Percentiles rank a stretch among this genome's conserved stretches.
These are phyloP conservation scores for Taphrina pruni DNA, from an alignment of 1,139 yeast genomes.

Conservation along the genomic window DNA sequence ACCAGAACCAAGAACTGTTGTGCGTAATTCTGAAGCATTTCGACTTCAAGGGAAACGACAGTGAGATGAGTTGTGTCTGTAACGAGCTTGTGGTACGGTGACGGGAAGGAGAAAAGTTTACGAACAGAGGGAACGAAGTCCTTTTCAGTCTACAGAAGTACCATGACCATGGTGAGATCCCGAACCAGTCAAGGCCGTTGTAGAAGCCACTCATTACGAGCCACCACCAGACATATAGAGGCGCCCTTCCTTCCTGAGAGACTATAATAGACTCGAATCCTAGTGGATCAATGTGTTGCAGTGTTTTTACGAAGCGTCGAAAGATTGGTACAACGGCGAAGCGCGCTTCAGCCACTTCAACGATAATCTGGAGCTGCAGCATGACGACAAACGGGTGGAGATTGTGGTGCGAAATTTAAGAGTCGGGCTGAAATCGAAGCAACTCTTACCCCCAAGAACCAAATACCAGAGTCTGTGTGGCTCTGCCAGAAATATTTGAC, in stretches of 20 bases:
- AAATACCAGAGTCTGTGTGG: not conserved
- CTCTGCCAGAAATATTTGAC: not conserved
- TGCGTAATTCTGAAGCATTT: conserved; percentile 3
- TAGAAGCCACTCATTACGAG: not conserved
- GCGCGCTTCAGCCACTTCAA: not conserved
- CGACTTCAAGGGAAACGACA: conserved; percentile 3
- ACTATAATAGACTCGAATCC: too few relatives aligned
- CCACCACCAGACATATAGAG: not conserved
- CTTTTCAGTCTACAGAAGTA: too few relatives aligned
- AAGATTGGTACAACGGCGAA: not conserved
- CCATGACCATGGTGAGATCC: not conserved
- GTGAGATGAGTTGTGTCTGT: not conserved
- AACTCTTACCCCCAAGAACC: not conserved
- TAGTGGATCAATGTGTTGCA: not conserved
- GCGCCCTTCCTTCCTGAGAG: not conserved
- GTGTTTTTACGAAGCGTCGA: not conserved
- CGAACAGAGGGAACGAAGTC: too few relatives aligned
- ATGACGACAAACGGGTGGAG: conserved; percentile 5
- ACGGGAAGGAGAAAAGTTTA: too few relatives aligned
- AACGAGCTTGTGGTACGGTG: not conserved
- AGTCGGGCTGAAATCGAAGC: not conserved
- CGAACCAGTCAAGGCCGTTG: not conserved
- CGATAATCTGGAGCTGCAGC: not conserved
- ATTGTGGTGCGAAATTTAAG: conserved; percentile 2
- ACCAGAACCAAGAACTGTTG: not conserved